Evolutionary conservation across 169 alveolate genomes (phyloP), one percentile per base, ranked within the genome.

Genomic region (Babesia ovata): DNA sequence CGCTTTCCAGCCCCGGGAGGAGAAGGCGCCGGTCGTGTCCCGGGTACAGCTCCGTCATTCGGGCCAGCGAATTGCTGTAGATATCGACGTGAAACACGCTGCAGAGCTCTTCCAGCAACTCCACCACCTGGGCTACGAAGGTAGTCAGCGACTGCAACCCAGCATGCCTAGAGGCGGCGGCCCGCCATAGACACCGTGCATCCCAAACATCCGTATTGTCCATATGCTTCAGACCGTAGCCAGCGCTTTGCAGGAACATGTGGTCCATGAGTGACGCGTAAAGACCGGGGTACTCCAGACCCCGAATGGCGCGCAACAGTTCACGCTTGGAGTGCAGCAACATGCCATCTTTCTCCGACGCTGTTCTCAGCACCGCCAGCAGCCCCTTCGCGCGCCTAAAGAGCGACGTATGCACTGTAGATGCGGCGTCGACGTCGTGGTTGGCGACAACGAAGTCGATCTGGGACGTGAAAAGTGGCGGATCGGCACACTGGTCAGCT

Each of bases 321-420:
- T 10, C 57, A 8, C 59, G 36, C 75, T 63, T 63, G 50, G 59
- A 63, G 29, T 33, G 49, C 8, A 28, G 48, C 71, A 45, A 49
- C 33, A 52, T 26, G 45, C 36, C 70, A 12, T 39, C 52, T n/a
- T 54, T 45, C 50, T 79, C 88, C 44, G 82, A 22, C 62, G 74
- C 74, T 13, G 54, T 19, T 22, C 50, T 9, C 36, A 79, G 33
- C 26, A 79, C 75, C 21, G 86, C 52, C 17, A 79, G 53, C 19
- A 79, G 71, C 36, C 88, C 88, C 70, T 45, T 70, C 3, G 76
- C 56, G 22, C 73, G 72, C 60, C 79, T 75, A 17, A 79, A 21
- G 0, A 79, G 78, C 45, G 70, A 17, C 19, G 52, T 13, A 24
- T 54, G 76, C 44, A 2, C n/a, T 21, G 54, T 16, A 6, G 48